Conservation (phyloP, 805 yeast genomes). For the Ogataea pini region DNA sequence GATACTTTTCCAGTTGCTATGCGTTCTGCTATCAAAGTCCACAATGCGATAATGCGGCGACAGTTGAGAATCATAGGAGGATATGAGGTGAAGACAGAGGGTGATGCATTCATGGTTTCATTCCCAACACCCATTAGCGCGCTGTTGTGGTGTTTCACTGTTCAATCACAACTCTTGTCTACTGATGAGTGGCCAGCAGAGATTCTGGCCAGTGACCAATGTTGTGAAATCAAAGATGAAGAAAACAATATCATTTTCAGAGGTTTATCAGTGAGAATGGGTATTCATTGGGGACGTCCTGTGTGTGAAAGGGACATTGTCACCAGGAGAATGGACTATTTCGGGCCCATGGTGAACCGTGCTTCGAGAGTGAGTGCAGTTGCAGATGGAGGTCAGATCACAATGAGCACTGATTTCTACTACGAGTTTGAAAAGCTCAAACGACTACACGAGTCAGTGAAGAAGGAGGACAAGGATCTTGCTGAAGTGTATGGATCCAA, state of each 20-base stretch:
- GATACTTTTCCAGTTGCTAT: slow-evolving; percentile 89
- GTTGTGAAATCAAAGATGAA: slow-evolving; percentile 72
- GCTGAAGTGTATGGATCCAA: slow-evolving; percentile 46
- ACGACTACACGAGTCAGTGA: slow-evolving; percentile 45
- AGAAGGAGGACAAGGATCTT: slow-evolving; percentile 30
- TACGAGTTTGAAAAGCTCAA: slow-evolving; percentile 65
- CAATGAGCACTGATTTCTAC: slow-evolving; percentile 79
- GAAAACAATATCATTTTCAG: slow-evolving; percentile 63
- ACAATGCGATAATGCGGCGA: slow-evolving; percentile 91
- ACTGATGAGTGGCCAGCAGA: slow-evolving; percentile 95
- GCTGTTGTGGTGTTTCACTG: slow-evolving; percentile 89
- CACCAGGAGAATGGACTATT: slow-evolving; percentile 96
- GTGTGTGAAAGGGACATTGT: slow-evolving; percentile 94
- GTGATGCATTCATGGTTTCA: slow-evolving; percentile 98
- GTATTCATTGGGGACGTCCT: slow-evolving; percentile 97
- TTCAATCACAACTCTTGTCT: slow-evolving; percentile 76
- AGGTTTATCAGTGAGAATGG: slow-evolving; percentile 96
- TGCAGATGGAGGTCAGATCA: slow-evolving; percentile 98
- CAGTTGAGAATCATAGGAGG: slow-evolving; percentile 93
- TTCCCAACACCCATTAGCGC: slow-evolving; percentile 93
- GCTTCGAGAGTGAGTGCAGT: slow-evolving; percentile 91
- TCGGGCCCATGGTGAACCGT: slow-evolving; percentile 97
- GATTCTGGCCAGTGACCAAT: slow-evolving; percentile 79
- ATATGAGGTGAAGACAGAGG: slow-evolving; percentile 98
- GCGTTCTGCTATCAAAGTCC: slow-evolving; percentile 95